These are phyloP conservation scores for Colletotrichum abscissum DNA, from an alignment of 2,329 filamentous ascomycete genomes.

Conservation along the genomic window DNA sequence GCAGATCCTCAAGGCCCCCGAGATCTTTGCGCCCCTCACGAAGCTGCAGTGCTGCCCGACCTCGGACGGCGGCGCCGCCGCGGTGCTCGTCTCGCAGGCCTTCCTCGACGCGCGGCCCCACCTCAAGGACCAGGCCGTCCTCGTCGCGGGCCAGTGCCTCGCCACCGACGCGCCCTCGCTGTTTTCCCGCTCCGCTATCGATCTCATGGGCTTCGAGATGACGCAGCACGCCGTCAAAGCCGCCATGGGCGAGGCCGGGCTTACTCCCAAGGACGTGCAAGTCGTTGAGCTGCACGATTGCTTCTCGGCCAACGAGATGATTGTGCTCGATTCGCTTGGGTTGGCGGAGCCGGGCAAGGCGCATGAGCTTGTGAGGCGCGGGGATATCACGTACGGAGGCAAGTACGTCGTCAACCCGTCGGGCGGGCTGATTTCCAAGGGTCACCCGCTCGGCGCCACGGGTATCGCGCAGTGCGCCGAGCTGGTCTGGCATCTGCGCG, in stretches of 20 bases:
- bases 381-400: constrained; percentile 92
- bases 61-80: constrained; percentile 90
- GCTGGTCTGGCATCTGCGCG: constrained; percentile 93
- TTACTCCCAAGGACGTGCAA: constrained; percentile 71
- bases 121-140: constrained; percentile 83
- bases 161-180: constrained; percentile 85
- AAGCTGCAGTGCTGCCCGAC: constrained; percentile 99
- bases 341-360: constrained; percentile 84
- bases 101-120: constrained; percentile 90
- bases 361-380: constrained; percentile 87
- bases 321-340: constrained; percentile 87
- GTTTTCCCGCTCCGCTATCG: constrained; percentile 84
- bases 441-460: constrained; percentile 92
- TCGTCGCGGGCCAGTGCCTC: constrained; percentile 88
- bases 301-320: constrained; percentile 95
- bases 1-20: constrained; percentile 79
- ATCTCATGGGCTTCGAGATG: constrained; percentile 92
- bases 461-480: constrained; percentile 97
- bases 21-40: constrained; percentile 88
- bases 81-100: constrained; percentile 86
- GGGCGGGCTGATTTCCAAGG: constrained; percentile 94
- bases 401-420: constrained; percentile 90
- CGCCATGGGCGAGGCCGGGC: constrained; percentile 80
- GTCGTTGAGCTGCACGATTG: constrained; percentile 97
- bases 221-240: constrained; percentile 73